These are phyloP conservation scores for Euphrasia confusa DNA, from an alignment of 257 asterid genomes.

Conservation along the genomic window DNA sequence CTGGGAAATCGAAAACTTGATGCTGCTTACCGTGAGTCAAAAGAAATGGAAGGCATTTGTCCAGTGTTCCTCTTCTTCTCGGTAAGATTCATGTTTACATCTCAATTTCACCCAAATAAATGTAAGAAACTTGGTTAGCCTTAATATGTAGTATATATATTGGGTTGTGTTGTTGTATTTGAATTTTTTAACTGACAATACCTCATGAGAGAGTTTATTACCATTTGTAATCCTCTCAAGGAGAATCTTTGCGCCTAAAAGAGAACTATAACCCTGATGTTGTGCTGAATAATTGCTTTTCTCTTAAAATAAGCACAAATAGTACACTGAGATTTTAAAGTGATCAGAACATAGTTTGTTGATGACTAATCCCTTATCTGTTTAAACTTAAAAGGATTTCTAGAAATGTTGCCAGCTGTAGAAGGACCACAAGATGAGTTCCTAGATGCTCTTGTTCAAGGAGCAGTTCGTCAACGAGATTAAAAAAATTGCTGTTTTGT, in stretches of 20 bases:
- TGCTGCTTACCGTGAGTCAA: slow-evolving; percentile 80
- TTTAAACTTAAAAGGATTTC: not conserved
- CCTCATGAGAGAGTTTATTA: slow-evolving; percentile 7
- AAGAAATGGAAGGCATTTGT: slow-evolving; percentile 56
- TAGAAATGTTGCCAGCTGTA: slow-evolving; percentile 8
- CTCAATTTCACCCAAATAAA: slow-evolving; percentile 3
- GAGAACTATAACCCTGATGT: not conserved
- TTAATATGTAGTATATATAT: not conserved
- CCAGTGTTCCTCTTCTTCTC: slow-evolving; percentile 93
- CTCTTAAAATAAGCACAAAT: not conserved
- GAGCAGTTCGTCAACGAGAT: slow-evolving; percentile 3
- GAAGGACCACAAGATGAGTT: not conserved
- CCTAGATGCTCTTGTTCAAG: not conserved
- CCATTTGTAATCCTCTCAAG: slow-evolving; percentile 8
- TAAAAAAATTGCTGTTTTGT: not conserved
- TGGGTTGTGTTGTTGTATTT: slow-evolving; percentile 10
- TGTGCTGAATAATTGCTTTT: slow-evolving; percentile 6
- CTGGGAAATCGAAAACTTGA: slow-evolving; percentile 94
- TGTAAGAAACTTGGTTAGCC: slow-evolving; percentile 18
- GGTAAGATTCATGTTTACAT: slow-evolving; percentile 40
- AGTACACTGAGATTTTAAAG: not conserved
- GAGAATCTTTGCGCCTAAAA: not conserved
- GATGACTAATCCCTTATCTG: not conserved
- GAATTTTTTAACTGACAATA: slow-evolving; percentile 10
- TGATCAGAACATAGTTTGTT: slow-evolving; percentile 8